phyloP scores from a whole-genome alignment of 1,284 basidiomycete species.

The Volvariella volvacea region DNA sequence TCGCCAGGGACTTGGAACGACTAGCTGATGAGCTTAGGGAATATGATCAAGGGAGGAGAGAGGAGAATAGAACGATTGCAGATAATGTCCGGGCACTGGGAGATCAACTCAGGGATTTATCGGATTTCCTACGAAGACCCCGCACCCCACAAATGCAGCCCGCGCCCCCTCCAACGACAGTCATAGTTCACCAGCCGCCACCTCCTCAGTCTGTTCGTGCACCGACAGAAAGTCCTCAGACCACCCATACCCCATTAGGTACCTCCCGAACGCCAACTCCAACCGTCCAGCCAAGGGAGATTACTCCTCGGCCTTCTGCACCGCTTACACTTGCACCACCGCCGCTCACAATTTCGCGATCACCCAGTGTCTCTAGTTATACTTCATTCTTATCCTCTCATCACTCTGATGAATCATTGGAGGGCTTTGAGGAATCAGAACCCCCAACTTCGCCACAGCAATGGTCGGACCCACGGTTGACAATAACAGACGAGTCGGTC shows the following conservation, averaged over 20 bases:
- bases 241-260: no score
- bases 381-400: slow-evolving; percentile 65
- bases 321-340: not conserved
- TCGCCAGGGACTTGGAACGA: slow-evolving; percentile 61
- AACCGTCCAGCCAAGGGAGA: no score
- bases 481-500: slow-evolving; percentile 7
- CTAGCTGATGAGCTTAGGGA: slow-evolving; percentile 60
- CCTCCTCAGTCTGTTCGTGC: slow-evolving; percentile 1
- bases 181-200: slow-evolving; percentile 5
- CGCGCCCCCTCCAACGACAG: slow-evolving; percentile 9
- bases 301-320: slow-evolving; percentile 12
- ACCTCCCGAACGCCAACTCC: no score
- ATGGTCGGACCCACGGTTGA: slow-evolving; percentile 4
- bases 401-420: slow-evolving; percentile 59
- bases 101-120: slow-evolving; percentile 54
- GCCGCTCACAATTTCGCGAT: slow-evolving; percentile 26
- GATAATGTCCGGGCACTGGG: slow-evolving; percentile 56
- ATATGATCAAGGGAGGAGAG: slow-evolving; percentile 48
- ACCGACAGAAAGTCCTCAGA: slow-evolving; percentile 1
- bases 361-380: slow-evolving; percentile 45
- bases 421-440: slow-evolving; percentile 14
- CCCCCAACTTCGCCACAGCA: slow-evolving; percentile 4
- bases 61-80: slow-evolving; percentile 54
- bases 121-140: slow-evolving; percentile 35
- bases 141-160: slow-evolving; percentile 14